Percentiles rank a stretch among this genome's conserved stretches.
Conservation (phyloP, 768 basidiomycete species). For the Suillus bovinus region DNA sequence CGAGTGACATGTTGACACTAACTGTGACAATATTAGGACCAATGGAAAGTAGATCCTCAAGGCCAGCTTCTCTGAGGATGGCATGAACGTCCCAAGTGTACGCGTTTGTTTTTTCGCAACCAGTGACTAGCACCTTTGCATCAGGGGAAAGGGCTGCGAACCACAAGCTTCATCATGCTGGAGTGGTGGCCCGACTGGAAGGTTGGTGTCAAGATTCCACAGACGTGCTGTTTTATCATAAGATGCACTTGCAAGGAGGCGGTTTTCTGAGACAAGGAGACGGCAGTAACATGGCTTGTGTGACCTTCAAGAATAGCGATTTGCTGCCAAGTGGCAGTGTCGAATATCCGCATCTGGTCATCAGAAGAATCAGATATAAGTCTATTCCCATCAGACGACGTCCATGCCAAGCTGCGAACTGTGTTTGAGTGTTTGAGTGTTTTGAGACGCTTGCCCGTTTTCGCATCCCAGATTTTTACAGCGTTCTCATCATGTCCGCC, state of each 20-base stretch:
- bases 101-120: background rate
- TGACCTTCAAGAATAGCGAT: background rate
- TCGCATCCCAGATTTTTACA: too few species aligned
- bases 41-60: background rate
- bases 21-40: background rate
- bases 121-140: background rate
- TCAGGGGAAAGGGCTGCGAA: constrained; percentile 28
- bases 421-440: too few species aligned
- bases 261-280: background rate
- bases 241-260: too few species aligned
- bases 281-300: background rate
- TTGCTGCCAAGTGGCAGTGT: background rate
- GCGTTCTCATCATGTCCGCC: too few species aligned
- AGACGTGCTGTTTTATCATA: too few species aligned
- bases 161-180: too few species aligned
- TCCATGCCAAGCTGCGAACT: too few species aligned
- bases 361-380: too few species aligned
- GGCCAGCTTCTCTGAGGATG: background rate
- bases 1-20: background rate
- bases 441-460: too few species aligned
- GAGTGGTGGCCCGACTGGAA: background rate
- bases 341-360: background rate
- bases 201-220: background rate
- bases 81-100: background rate
- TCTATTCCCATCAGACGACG: too few species aligned